Base-by-base conservation (phyloP, 345 rosid species). In the Eucalyptus fibrosa region DNA sequence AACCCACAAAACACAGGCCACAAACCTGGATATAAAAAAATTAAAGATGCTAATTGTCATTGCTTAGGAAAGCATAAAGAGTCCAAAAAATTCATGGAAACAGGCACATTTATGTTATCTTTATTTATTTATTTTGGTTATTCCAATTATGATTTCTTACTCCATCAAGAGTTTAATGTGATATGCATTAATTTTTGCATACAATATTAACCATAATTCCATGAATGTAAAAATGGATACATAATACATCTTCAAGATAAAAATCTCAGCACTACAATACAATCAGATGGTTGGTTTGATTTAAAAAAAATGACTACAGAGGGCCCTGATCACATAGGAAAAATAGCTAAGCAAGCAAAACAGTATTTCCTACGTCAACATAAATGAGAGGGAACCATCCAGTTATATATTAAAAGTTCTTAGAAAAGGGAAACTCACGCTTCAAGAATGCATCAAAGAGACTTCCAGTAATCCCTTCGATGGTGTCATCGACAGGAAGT, bases 391-490 rank as follows among this genome's bases (percentile, higher is more conserved):
- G 28, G 44, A 86, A 86, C 60, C 12, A 7, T 28, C 56, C 87
- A 86, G 23, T 40, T 82, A 82, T 21, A 42, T 6, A 82, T 47
- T 42, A 50, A 3, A 85, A 37, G 53, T 55, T 23, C 67, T 55
- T 18, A 87, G 40, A 86, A 53, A 42, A 11, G 47, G 47, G 32
- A 88, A 92, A 95, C 98, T 94, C 92, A 97, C 99, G 99, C 90
- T 96, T 97, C 77, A 97, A 90, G 92, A 93, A 97, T 32, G 99
- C 98, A 91, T 97, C 99, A 82, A 96, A 97, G 81, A 97, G 96
- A 91, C 94, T 96, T 89, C 99, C 99, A 82, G 99, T 96, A 86
- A 97, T 96, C 23, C 98, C 99, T 91, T 97, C 99, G 89, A 96
- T 92, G 5, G 99, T 94, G 93, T 96, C 99, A 93, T 97, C 99